Evolutionary conservation across 805 yeast species (phyloP).

Genomic region (Metschnikowia anglica): DNA sequence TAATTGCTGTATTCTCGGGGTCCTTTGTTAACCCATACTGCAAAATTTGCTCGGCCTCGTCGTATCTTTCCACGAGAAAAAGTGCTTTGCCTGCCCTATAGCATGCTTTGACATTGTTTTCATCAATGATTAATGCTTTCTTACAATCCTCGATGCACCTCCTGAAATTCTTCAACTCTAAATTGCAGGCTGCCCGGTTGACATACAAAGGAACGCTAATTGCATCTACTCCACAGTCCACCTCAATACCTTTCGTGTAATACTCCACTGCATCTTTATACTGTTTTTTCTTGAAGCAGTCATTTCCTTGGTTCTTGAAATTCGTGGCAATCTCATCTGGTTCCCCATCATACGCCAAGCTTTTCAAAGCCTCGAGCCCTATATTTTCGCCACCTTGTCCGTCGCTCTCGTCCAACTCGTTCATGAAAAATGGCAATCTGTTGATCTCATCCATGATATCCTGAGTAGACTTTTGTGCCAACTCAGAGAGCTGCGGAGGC

Average conservation of each 20-base stretch:
- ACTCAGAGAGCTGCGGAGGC: slow-evolving; percentile 78
- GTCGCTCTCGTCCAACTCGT: slow-evolving; percentile 71
- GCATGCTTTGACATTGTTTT: slow-evolving; percentile 76
- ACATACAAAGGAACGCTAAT: slow-evolving; percentile 64
- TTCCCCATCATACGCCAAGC: slow-evolving; percentile 92
- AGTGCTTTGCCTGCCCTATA: slow-evolving; percentile 84
- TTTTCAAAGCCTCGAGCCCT: slow-evolving; percentile 82
- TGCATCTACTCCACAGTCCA: slow-evolving; percentile 55
- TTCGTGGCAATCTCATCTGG: slow-evolving; percentile 89
- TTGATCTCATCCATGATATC: slow-evolving; percentile 78
- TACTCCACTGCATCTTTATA: slow-evolving; percentile 74
- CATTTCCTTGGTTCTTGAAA: slow-evolving; percentile 93
- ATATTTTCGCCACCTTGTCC: slow-evolving; percentile 74
- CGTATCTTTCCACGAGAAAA: slow-evolving; percentile 59
- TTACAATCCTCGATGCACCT: slow-evolving; percentile 84
- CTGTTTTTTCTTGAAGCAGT: slow-evolving; percentile 67
- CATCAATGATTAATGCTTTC: slow-evolving; percentile 61
- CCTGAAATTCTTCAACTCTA: slow-evolving; percentile 82
- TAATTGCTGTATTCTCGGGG: slow-evolving; percentile 55
- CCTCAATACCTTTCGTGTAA: slow-evolving; percentile 78
- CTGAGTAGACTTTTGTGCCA: slow-evolving; percentile 63
- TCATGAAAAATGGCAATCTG: slow-evolving; percentile 92
- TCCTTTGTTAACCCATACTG: slow-evolving; percentile 66
- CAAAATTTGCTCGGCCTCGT: slow-evolving; percentile 69
- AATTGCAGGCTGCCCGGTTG: slow-evolving; percentile 89